Evolutionary conservation across 2,329 filamentous ascomycete species (phyloP).

Genomic region (Penicillium sp.): DNA sequence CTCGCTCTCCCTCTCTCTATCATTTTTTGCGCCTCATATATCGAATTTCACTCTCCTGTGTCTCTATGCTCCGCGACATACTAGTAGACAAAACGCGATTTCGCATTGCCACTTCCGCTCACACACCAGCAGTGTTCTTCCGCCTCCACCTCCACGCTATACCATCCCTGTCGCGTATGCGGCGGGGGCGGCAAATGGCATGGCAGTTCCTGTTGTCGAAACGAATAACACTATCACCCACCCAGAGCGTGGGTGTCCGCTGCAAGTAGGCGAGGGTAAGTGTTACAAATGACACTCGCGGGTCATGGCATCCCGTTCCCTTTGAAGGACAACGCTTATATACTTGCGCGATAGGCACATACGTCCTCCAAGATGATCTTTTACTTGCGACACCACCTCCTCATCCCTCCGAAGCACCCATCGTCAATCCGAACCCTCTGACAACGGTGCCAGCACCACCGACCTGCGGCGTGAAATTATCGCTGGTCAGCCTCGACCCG

Average conservation of each 20-base stretch:
- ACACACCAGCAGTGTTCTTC: conserved; percentile 66
- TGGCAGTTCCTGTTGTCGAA: conserved; percentile 77
- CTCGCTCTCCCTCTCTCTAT: neutral
- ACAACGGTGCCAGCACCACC: conserved; percentile 83
- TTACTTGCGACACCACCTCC: conserved; percentile 91
- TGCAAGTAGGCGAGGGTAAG: conserved; percentile 89
- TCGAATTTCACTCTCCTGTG: neutral
- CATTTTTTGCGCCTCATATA: neutral
- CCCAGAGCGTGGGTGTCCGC: conserved; percentile 81
- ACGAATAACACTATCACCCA: conserved; percentile 87
- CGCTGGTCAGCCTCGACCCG: conserved; percentile 71
- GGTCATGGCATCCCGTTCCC: too few species aligned
- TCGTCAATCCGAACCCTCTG: conserved; percentile 86
- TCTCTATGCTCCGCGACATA: neutral
- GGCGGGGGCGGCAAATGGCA: conserved; percentile 67
- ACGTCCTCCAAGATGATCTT: conserved; percentile 85
- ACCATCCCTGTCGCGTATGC: conserved; percentile 72
- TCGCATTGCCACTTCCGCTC: conserved; percentile 8
- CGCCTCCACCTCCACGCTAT: conserved; percentile 82
- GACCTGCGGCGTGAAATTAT: conserved; percentile 80
- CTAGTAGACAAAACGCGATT: neutral
- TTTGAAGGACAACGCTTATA: conserved; percentile 16
- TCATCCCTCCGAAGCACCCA: conserved; percentile 88
- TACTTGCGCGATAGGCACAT: conserved; percentile 66
- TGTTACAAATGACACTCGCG: neutral